Conservation (phyloP, 192 early-diverging fungal genomes). For the Coemansia sp. region DNA sequence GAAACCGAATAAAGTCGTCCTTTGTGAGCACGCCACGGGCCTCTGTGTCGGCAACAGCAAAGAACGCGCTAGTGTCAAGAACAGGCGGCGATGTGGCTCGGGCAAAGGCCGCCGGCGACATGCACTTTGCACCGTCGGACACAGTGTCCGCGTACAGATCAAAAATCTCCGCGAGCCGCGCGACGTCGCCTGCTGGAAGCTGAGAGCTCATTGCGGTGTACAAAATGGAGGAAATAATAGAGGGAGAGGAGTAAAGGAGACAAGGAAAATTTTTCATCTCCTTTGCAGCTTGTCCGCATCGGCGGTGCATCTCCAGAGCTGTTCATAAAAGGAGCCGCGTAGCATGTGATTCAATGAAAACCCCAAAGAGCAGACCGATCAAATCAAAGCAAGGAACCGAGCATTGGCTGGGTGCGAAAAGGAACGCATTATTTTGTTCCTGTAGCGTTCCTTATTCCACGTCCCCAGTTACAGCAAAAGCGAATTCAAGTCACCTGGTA, state of each 20-base stretch:
- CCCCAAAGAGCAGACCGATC: conserved; percentile 3
- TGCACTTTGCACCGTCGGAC: conserved; percentile 36
- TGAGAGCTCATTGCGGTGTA: not conserved
- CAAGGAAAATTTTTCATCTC: conserved; percentile 5
- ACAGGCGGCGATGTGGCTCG: conserved; percentile 35
- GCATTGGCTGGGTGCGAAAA: not conserved
- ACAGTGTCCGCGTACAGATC: conserved; percentile 42
- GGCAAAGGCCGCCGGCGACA: conserved; percentile 53
- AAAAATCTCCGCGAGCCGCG: conserved; percentile 45
- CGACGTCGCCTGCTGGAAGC: conserved; percentile 33
- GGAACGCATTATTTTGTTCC: not conserved
- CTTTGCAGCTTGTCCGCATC: conserved; percentile 7
- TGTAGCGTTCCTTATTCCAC: not conserved
- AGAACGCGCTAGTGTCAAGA: conserved; percentile 44
- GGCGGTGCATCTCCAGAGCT: not conserved
- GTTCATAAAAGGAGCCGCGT: conserved; percentile 12
- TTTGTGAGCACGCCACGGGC: conserved; percentile 41
- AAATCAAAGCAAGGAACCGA: conserved; percentile 3
- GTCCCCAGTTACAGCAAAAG: not conserved
- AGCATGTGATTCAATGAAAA: conserved; percentile 1
- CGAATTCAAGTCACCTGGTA: not conserved
- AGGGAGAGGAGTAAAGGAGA: not conserved
- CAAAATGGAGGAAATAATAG: not conserved
- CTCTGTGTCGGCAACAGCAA: conserved; percentile 54
- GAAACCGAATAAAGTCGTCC: conserved; percentile 58